Base-by-base conservation (phyloP, 768 basidiomycete species). In the Leucocoprinus sp. region DNA sequence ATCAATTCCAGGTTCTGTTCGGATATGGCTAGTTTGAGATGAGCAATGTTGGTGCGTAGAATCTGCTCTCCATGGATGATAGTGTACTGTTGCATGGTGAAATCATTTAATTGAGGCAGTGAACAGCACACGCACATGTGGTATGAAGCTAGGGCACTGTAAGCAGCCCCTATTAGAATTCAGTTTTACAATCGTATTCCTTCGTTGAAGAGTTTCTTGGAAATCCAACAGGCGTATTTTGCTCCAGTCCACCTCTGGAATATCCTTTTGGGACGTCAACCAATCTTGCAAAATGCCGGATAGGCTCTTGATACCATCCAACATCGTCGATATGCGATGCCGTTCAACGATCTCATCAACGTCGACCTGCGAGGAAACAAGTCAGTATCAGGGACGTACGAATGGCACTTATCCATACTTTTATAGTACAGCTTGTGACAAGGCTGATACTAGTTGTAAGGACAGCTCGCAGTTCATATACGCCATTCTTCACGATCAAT, bases 1-100 rank as follows among this genome's bases (percentile, higher is more conserved):
- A 98, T 75, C 14, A 98, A 76, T 57, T 96, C 96, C 48, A 98
- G 67, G 59, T 99, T 99, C 60, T 99, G 92, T 57, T 97, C 96
- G 3, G 93, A 97, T 22, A 98, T 80, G 2, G 84, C 82, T 33
- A 86, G 70, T 57, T 88, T 93, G 44, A 99, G 71, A 26, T 71
- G 65, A 1, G 80, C 80, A 47, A 99, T 84, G 53, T 81, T 84
- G 27, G 76, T 72, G 50, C 78, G 75, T 40, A 98, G 63, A 15
- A 82, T 60, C 57, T 84, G 89, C 52, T 84, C 80, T 44, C 74
- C 76, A 54, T 99, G 96, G 27, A 89, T 54, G 17, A 73, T 65
- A 9, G 66, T 57, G 58, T 96, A 97, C 95, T 99, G 55, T 24
- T 26, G 50, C 45, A 49, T 35, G 26, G 36, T 35, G 23, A 45